phyloP scores from a whole-genome alignment of 306 rosid genomes.

The Herpetospermum pedunculosum region DNA sequence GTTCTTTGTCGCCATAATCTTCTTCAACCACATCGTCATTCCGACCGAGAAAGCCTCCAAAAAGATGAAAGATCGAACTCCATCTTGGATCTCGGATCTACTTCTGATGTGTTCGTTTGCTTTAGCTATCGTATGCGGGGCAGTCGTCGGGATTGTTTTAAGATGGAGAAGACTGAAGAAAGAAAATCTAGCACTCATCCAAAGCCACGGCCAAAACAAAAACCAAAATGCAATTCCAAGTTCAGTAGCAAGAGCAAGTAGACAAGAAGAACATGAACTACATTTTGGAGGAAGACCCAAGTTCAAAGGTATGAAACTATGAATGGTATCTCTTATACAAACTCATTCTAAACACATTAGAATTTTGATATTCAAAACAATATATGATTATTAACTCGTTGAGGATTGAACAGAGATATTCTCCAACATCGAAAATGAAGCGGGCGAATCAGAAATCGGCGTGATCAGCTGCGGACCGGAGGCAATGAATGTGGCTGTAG shows the following conservation, averaged over 20 bases:
- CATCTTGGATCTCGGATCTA: conserved; percentile 57
- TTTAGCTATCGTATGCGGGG: conserved; percentile 32
- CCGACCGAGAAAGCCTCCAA: conserved; percentile 28
- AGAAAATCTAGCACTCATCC: conserved; percentile 21
- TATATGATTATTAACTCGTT: neutral
- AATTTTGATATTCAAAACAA: neutral
- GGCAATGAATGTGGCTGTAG: conserved; percentile 64
- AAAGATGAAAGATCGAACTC: conserved; percentile 32
- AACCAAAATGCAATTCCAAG: conserved; percentile 23
- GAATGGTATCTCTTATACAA: neutral
- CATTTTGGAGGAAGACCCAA: conserved; percentile 70
- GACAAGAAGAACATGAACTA: conserved; percentile 59
- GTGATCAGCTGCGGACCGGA: conserved; percentile 79
- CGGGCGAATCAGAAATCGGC: conserved; percentile 37
- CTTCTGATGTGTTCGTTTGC: conserved; percentile 46
- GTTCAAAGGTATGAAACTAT: conserved; percentile 68
- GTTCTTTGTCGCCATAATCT: conserved; percentile 35
- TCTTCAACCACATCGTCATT: conserved; percentile 39
- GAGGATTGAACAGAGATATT: conserved; percentile 43
- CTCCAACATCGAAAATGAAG: conserved; percentile 31
- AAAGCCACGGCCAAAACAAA: conserved; percentile 19
- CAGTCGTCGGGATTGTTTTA: conserved; percentile 29
- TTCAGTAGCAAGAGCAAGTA: conserved; percentile 31
- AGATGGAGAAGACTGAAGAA: conserved; percentile 58
- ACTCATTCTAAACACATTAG: neutral